phyloP scores from a whole-genome alignment of 441 rosid genomes.

The Corymbia calophylla region DNA sequence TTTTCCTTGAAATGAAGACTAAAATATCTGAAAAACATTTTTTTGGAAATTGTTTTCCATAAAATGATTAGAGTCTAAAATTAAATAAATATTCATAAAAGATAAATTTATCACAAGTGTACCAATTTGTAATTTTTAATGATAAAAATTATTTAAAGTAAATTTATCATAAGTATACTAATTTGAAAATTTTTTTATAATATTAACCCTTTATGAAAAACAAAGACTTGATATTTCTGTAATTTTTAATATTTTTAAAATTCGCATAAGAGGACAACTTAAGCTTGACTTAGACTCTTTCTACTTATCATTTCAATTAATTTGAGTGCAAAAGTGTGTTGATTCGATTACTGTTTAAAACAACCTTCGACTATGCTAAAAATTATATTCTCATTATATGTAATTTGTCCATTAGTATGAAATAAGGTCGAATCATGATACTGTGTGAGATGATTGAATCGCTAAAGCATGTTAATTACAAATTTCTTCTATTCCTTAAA shows the following conservation, averaged over 20 bases:
- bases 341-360: not conserved
- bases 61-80: too few relatives aligned
- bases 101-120: too few relatives aligned
- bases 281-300: not conserved
- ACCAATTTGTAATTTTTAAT: fast-evolving
- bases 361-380: not conserved
- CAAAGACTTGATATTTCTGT: too few relatives aligned
- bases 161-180: too few relatives aligned
- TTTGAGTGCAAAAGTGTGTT: not conserved
- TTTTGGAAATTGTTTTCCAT: too few relatives aligned
- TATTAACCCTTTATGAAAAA: not conserved
- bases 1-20: too few relatives aligned
- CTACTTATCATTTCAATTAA: not conserved
- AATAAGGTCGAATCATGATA: not conserved
- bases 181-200: too few relatives aligned
- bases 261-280: fast-evolving
- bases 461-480: not conserved
- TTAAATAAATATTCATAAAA: too few relatives aligned
- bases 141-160: too few relatives aligned
- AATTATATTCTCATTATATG: not conserved
- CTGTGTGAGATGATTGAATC: not conserved
- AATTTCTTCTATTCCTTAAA: not conserved
- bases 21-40: too few relatives aligned
- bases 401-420: not conserved
- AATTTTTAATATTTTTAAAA: not conserved